Conservation (phyloP, 1,284 basidiomycete genomes). For the Ceratobasidium sp. region DNA sequence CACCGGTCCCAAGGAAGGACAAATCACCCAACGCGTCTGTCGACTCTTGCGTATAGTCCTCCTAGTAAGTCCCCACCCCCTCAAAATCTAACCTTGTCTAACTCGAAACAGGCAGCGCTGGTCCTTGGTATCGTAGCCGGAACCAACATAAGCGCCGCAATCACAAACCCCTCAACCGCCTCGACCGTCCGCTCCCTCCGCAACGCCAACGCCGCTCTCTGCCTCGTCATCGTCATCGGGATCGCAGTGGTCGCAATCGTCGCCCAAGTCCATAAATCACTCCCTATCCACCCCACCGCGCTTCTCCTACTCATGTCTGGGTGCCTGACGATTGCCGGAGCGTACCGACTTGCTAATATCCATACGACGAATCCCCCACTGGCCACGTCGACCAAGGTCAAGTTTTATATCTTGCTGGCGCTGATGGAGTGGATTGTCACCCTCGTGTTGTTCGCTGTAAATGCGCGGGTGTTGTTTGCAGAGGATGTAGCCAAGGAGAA, state of each 20-base stretch:
- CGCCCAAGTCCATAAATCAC: conserved; percentile 30
- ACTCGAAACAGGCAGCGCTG: neutral
- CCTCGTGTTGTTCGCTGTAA: conserved; percentile 10
- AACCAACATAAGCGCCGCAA: conserved; percentile 21
- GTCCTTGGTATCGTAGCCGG: conserved; percentile 33
- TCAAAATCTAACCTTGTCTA: neutral
- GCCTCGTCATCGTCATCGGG: conserved; percentile 30
- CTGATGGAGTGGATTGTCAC: conserved; percentile 38
- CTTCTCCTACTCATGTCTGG: conserved; percentile 26
- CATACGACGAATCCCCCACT: conserved; percentile 19
- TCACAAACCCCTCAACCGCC: conserved; percentile 22
- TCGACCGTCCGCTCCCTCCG: conserved; percentile 26
- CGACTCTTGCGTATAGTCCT: conserved; percentile 15
- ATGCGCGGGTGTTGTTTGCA: conserved; percentile 29
- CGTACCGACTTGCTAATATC: conserved; percentile 33
- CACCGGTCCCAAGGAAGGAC: conserved; percentile 18
- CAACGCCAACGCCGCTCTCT: conserved; percentile 36
- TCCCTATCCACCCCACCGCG: conserved; percentile 19
- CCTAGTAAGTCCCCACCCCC: neutral
- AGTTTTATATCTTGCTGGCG: conserved; percentile 35
- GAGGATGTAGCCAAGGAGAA: conserved; percentile 26
- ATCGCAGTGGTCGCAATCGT: conserved; percentile 31
- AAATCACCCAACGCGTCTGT: conserved; percentile 3
- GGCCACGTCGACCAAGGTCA: conserved; percentile 29
- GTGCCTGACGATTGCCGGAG: conserved; percentile 18